A percentile compares a stretch with the other conserved stretches of the same genome.
phyloP scores from a whole-genome alignment of 768 basidiomycete species.

The Coprinellus micaceus region DNA sequence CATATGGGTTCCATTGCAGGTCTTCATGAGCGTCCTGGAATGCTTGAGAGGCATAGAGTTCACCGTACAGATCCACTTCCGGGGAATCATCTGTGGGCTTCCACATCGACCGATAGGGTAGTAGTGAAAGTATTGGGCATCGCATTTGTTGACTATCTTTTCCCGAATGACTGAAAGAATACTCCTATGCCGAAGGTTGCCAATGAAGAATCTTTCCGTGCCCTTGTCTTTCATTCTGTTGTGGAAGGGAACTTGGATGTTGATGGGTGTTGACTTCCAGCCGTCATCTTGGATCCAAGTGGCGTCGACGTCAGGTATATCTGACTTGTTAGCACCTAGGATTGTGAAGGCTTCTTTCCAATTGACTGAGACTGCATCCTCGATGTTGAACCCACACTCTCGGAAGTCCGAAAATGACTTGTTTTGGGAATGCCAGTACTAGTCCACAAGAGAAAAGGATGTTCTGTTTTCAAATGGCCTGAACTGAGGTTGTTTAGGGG shows the following conservation, averaged over 20 bases:
- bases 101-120: background rate
- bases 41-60: background rate
- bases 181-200: background rate
- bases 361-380: background rate
- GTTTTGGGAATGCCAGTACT: background rate
- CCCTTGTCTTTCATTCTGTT: background rate
- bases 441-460: background rate
- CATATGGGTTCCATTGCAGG: too few relatives aligned
- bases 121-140: background rate
- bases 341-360: background rate
- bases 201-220: background rate
- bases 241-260: background rate
- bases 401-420: background rate
- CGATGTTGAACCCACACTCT: background rate
- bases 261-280: background rate
- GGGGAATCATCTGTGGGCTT: background rate
- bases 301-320: background rate
- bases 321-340: background rate
- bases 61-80: background rate
- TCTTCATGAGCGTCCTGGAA: background rate
- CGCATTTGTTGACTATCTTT: background rate
- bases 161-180: background rate
- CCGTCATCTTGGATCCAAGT: constrained; percentile 1
- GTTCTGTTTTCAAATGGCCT: background rate
- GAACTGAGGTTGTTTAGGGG: background rate